These are phyloP conservation scores for Podospora australis DNA, from an alignment of 495 filamentous ascomycete species.

Conservation along the genomic window DNA sequence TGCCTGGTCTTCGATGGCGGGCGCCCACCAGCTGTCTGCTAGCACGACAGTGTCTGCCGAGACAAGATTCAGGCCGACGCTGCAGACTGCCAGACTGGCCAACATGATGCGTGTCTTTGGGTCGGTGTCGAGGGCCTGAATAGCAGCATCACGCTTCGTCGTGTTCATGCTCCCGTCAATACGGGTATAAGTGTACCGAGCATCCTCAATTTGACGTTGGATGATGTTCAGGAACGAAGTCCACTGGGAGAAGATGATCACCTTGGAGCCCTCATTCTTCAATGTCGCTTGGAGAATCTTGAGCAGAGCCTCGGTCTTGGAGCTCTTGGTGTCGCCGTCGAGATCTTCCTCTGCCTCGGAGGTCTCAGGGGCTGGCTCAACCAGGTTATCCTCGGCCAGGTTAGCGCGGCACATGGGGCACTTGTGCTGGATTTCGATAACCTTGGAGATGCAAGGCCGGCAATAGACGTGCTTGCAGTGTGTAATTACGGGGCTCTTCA, in stretches of 20 bases:
- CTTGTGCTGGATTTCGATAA: slow-evolving; percentile 72
- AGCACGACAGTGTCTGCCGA: slow-evolving; percentile 84
- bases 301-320: slow-evolving; percentile 78
- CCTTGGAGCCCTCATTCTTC: slow-evolving; percentile 64
- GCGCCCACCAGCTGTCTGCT: slow-evolving; percentile 84
- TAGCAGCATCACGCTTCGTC: slow-evolving; percentile 59
- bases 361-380: slow-evolving; percentile 56
- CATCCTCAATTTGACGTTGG: slow-evolving; percentile 57
- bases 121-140: slow-evolving; percentile 58
- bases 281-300: slow-evolving; percentile 69
- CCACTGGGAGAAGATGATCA: slow-evolving; percentile 91
- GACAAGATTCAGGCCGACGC: slow-evolving; percentile 83
- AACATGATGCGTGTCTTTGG: slow-evolving; percentile 71
- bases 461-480: slow-evolving; percentile 83
- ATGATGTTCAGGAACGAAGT: slow-evolving; percentile 81
- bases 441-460: slow-evolving; percentile 64
- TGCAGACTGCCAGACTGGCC: slow-evolving; percentile 73
- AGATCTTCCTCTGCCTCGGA: slow-evolving; percentile 39
- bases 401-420: slow-evolving; percentile 85
- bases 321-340: slow-evolving; percentile 62
- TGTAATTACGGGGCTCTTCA: slow-evolving; percentile 77
- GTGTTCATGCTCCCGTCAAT: slow-evolving; percentile 81
- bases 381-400: slow-evolving; percentile 53
- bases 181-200: slow-evolving; percentile 59
- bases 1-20: slow-evolving; percentile 90